phyloP scores from a whole-genome alignment of 1,284 basidiomycete genomes.

The Marasmius oreades region DNA sequence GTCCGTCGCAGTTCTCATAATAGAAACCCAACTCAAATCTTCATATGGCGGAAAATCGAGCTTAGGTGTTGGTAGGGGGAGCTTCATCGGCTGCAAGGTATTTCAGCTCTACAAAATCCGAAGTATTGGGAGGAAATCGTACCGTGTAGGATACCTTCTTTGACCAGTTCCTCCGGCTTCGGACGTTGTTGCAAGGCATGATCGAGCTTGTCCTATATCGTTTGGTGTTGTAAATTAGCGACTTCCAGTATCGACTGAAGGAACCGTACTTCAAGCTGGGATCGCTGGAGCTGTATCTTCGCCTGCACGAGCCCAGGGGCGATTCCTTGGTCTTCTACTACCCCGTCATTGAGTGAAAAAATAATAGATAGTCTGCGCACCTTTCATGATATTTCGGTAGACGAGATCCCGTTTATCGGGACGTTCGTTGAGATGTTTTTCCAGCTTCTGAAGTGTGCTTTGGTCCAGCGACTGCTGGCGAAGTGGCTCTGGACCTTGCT shows the following conservation, averaged over 20 bases:
- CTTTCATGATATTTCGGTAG: constrained; percentile 75
- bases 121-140: neutral
- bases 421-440: constrained; percentile 54
- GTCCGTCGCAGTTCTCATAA: constrained; percentile 1
- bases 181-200: constrained; percentile 64
- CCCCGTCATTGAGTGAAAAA: neutral
- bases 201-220: constrained; percentile 61
- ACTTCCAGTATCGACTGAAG: neutral
- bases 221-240: neutral
- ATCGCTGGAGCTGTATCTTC: constrained; percentile 60
- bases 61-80: constrained; percentile 9
- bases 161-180: constrained; percentile 64
- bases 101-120: too few species aligned
- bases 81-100: constrained; percentile 16
- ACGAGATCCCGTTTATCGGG: constrained; percentile 64
- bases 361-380: constrained; percentile 29
- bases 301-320: constrained; percentile 70
- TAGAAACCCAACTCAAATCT: neutral
- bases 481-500: constrained; percentile 10
- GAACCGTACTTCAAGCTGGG: constrained; percentile 60
- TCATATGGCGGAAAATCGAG: neutral
- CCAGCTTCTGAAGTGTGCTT: constrained; percentile 44
- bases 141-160: constrained; percentile 68
- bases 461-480: constrained; percentile 32
- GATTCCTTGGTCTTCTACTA: constrained; percentile 56